These are phyloP conservation scores for Mycosphaerella sp. DNA, from an alignment of 2,329 filamentous ascomycete species.

Conservation along the genomic window DNA sequence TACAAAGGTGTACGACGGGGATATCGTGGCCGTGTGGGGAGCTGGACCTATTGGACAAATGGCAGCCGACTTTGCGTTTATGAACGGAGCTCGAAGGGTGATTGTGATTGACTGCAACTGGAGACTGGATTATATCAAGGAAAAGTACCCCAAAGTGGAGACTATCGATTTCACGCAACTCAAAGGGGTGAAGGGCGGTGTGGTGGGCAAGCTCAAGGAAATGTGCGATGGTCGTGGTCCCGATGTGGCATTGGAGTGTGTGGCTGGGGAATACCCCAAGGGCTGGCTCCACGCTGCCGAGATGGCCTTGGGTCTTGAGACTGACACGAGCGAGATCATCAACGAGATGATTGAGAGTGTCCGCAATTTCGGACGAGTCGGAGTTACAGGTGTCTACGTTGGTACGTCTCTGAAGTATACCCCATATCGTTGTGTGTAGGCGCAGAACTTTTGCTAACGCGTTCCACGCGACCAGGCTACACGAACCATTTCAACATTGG, in stretches of 20 bases:
- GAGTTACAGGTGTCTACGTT: constrained; percentile 67
- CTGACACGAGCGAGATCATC: constrained; percentile 73
- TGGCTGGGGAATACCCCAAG: constrained; percentile 58
- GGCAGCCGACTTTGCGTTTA: constrained; percentile 58
- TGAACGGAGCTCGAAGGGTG: constrained; percentile 66
- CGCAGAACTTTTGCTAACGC: too few species aligned
- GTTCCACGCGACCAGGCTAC: constrained; percentile 34
- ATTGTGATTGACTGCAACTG: constrained; percentile 73
- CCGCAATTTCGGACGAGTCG: constrained; percentile 63
- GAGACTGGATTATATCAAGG: constrained; percentile 61
- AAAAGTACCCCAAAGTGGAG: constrained; percentile 59
- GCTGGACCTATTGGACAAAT: constrained; percentile 81
- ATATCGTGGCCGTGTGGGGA: constrained; percentile 80
- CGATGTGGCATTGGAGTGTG: constrained; percentile 66
- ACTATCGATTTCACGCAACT: constrained; percentile 64
- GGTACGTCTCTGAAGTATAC: constrained; percentile 20
- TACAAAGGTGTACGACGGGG: constrained; percentile 69
- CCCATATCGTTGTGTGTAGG: too few species aligned
- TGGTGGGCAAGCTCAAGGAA: constrained; percentile 67
- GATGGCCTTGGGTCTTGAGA: constrained; percentile 62
- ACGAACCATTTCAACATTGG: constrained; percentile 81
- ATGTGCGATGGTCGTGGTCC: constrained; percentile 63
- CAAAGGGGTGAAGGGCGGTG: constrained; percentile 48
- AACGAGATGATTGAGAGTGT: constrained; percentile 76
- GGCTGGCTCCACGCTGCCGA: constrained; percentile 57